These are phyloP conservation scores for Linnemannia schmuckeri DNA, from an alignment of 192 early-diverging fungal species.

Conservation along the genomic window DNA sequence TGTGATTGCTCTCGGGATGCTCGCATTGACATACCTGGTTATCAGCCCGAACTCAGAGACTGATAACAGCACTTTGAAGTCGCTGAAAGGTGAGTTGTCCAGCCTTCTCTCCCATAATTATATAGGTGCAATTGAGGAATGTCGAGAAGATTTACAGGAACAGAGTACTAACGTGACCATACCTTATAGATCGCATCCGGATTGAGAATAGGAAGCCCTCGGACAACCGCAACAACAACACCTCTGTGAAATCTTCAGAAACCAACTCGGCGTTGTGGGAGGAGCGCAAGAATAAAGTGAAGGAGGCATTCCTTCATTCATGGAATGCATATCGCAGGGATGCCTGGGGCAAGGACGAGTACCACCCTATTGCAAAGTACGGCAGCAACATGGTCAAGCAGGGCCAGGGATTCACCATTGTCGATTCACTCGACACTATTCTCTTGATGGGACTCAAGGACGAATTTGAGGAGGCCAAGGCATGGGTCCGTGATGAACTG, in stretches of 20 bases:
- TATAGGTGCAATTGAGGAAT: not conserved
- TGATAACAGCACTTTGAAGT: not conserved
- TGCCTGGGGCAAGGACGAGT: constrained; percentile 90
- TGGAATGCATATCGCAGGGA: constrained; percentile 85
- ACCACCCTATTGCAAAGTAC: constrained; percentile 76
- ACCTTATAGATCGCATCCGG: not conserved
- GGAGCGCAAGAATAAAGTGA: constrained; percentile 69
- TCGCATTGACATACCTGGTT: constrained; percentile 15
- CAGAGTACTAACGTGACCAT: not conserved
- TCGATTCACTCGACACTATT: constrained; percentile 90
- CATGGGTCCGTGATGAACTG: constrained; percentile 71
- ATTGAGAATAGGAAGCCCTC: not conserved
- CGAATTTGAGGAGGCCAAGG: constrained; percentile 79
- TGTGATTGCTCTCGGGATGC: not conserved
- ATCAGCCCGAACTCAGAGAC: not conserved
- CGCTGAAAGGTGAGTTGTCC: not conserved
- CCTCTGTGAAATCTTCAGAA: not conserved
- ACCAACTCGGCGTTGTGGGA: constrained; percentile 47
- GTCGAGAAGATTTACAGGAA: not conserved
- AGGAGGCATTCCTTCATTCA: constrained; percentile 78
- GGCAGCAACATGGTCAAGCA: constrained; percentile 73
- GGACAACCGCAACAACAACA: not conserved
- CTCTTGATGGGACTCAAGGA: constrained; percentile 80
- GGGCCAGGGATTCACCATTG: constrained; percentile 78
- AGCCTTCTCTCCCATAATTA: not conserved